phyloP scores from a whole-genome alignment of 2,329 filamentous ascomycete species.

The Hawksworthiomyces lignivorus region DNA sequence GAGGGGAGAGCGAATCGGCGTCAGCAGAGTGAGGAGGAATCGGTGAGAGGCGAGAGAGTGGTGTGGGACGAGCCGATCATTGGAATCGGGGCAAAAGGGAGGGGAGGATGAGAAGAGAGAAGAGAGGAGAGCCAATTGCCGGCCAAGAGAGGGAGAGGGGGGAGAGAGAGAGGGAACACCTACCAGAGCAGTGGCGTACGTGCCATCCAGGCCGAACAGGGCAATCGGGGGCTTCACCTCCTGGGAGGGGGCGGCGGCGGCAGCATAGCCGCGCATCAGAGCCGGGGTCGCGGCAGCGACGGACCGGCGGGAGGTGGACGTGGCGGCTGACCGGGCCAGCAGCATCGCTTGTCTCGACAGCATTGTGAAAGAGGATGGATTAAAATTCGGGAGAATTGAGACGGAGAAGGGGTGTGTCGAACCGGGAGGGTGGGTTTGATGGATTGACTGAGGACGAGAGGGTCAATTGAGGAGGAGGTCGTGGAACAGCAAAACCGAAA shows the following conservation, averaged over 20 bases:
- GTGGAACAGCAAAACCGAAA: constrained; percentile 8
- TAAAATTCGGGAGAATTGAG: neutral
- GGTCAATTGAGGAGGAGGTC: constrained; percentile 1
- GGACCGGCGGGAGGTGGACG: constrained; percentile 40
- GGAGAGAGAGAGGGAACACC: constrained; percentile 25
- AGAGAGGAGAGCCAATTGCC: neutral
- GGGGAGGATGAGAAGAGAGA: no score
- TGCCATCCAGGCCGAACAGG: constrained; percentile 93
- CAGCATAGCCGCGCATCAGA: constrained; percentile 79
- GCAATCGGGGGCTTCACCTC: constrained; percentile 78
- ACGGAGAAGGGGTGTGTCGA: constrained; percentile 7
- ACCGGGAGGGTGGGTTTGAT: constrained; percentile 14
- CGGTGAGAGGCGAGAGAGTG: no score
- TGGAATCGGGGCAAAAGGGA: no score
- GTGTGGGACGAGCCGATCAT: no score
- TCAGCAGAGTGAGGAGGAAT: no score
- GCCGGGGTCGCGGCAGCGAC: constrained; percentile 57
- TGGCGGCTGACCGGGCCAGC: constrained; percentile 45
- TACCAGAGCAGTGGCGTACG: constrained; percentile 98
- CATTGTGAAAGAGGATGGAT: constrained; percentile 34
- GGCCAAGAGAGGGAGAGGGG: neutral
- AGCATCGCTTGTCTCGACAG: constrained; percentile 50
- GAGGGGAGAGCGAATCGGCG: no score
- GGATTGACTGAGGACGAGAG: constrained; percentile 15
- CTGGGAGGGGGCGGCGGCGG: constrained; percentile 59